Percentiles rank a stretch among this genome's conserved stretches.
Conservation (phyloP, 192 early-diverging fungal genomes). For the Podila minutissima region DNA sequence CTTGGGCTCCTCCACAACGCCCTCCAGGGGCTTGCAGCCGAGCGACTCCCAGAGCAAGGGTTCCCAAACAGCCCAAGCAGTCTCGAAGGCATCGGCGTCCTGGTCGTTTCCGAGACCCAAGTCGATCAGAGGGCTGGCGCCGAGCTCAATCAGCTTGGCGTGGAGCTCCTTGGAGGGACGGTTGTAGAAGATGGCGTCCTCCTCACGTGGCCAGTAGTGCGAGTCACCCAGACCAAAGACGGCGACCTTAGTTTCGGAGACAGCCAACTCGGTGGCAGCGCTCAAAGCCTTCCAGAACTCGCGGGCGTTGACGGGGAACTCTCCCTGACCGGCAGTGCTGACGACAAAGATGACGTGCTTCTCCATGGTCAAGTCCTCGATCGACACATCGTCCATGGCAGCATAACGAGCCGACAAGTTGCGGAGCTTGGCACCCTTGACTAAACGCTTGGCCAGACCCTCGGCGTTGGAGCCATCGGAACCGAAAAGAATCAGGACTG, state of each 20-base stretch:
- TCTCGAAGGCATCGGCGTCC: constrained; percentile 91
- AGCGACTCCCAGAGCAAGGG: constrained; percentile 87
- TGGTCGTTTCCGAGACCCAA: constrained; percentile 92
- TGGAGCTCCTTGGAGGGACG: constrained; percentile 91
- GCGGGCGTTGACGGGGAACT: constrained; percentile 90
- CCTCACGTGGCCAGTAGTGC: constrained; percentile 95
- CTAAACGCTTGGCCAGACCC: constrained; percentile 83
- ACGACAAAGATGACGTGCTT: constrained; percentile 81
- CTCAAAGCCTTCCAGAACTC: constrained; percentile 89
- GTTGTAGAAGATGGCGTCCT: constrained; percentile 92
- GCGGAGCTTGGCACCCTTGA: constrained; percentile 83
- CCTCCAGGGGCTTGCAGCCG: constrained; percentile 74
- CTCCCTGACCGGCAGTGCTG: constrained; percentile 96
- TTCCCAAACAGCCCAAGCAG: constrained; percentile 83
- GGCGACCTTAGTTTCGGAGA: constrained; percentile 75
- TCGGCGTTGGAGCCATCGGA: constrained; percentile 94
- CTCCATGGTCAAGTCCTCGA: constrained; percentile 85
- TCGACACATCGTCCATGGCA: constrained; percentile 84
- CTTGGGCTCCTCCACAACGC: constrained; percentile 70
- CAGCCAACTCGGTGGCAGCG: constrained; percentile 64
- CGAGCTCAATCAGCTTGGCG: constrained; percentile 79
- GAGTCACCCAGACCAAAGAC: constrained; percentile 95
- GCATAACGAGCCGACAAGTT: constrained; percentile 80
- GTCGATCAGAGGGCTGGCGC: constrained; percentile 70
- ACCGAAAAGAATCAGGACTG: constrained; percentile 88